Conservation (phyloP, 441 rosid species). For the Breynia disticha region DNA sequence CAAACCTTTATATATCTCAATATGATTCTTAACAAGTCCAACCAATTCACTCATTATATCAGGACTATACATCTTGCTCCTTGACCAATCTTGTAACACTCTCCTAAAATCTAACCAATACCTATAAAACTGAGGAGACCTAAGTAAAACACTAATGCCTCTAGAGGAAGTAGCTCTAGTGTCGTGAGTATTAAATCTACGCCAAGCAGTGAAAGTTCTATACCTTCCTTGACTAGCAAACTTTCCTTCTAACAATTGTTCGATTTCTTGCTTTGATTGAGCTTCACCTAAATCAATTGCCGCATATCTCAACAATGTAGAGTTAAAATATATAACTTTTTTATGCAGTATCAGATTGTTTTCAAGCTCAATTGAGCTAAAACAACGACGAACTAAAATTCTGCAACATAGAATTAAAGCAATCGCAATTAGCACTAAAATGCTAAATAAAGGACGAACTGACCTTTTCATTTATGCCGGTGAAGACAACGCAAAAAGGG, state of each 20-base stretch:
- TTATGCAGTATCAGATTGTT: conserved; percentile 13
- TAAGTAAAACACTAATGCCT: conserved; percentile 29
- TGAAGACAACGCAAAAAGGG: no score
- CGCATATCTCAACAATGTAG: conserved; percentile 60
- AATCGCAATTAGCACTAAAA: conserved; percentile 45
- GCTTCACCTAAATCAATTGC: conserved; percentile 51
- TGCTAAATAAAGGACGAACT: conserved; percentile 51
- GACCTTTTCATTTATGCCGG: conserved; percentile 52
- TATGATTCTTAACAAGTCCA: conserved; percentile 39
- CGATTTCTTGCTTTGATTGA: conserved; percentile 45
- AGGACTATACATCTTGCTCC: conserved; percentile 42
- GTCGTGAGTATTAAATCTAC: conserved; percentile 35
- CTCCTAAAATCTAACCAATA: conserved; percentile 65
- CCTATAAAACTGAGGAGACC: conserved; percentile 53
- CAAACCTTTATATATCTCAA: conserved; percentile 38
- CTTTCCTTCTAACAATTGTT: conserved; percentile 51
- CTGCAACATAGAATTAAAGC: conserved; percentile 50
- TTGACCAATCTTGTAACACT: conserved; percentile 47
- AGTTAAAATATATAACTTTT: conserved; percentile 34
- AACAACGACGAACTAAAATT: conserved; percentile 34
- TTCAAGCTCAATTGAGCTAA: conserved; percentile 26
- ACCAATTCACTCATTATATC: conserved; percentile 50
- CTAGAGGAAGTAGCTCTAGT: conserved; percentile 20
- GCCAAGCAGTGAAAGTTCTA: conserved; percentile 30
- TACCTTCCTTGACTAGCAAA: conserved; percentile 31